Percentiles rank a stretch among this genome's conserved stretches.
These are phyloP conservation scores for Cercospora brassicicola DNA, from an alignment of 2,329 filamentous ascomycete genomes.

Conservation along the genomic window DNA sequence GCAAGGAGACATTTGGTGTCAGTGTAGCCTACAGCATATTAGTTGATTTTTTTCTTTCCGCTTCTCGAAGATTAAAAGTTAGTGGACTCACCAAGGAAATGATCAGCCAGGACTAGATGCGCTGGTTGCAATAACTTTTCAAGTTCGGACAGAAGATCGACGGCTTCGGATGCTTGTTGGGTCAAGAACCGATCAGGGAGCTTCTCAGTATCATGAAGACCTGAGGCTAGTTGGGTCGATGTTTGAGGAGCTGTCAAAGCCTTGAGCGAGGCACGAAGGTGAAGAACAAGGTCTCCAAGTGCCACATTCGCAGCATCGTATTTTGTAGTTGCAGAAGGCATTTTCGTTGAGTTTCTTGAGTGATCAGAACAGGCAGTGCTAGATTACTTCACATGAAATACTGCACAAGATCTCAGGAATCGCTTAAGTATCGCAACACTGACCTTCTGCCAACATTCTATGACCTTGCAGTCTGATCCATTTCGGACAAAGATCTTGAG, in stretches of 20 bases:
- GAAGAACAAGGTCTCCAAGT: neutral
- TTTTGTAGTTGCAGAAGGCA: neutral
- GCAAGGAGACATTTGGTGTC: neutral
- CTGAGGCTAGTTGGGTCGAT: neutral
- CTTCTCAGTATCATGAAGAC: neutral
- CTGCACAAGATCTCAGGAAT: neutral
- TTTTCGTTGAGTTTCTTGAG: neutral
- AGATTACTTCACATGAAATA: neutral
- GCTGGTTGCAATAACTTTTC: neutral
- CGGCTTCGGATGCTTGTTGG: neutral
- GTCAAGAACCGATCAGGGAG: neutral
- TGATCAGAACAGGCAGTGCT: neutral
- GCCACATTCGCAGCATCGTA: neutral
- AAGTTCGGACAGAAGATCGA: neutral
- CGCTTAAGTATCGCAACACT: neutral
- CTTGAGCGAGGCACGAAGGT: neutral
- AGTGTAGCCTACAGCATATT: neutral
- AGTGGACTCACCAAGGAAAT: neutral
- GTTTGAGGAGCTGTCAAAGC: neutral
- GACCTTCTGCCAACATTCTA: neutral
- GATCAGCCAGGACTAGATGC: neutral
- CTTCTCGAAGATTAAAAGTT: neutral
- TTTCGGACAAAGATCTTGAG: neutral
- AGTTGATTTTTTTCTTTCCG: neutral
- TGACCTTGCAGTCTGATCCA: neutral